phyloP scores from a whole-genome alignment of 306 rosid species.

The Mimosa bimucronata region DNA sequence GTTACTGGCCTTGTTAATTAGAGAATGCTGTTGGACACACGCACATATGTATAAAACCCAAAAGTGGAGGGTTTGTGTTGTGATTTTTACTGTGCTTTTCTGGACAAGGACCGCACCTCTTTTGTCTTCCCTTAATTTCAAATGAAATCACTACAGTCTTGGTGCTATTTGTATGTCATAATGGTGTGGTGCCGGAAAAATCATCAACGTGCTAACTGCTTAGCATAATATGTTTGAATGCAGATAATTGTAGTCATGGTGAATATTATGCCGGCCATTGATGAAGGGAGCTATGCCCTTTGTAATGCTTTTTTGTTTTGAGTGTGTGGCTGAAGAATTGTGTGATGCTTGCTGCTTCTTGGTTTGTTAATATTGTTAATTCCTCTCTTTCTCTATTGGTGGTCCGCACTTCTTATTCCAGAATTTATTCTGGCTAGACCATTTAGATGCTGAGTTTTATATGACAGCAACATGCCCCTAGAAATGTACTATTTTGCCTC shows the following conservation, averaged over 20 bases:
- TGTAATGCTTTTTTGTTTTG: slow-evolving; percentile 1
- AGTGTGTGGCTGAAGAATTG: slow-evolving; percentile 32
- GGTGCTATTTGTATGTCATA: neutral
- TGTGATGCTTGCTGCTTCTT: slow-evolving; percentile 24
- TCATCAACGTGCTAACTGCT: slow-evolving; percentile 21
- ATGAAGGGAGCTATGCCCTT: neutral
- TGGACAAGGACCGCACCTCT: neutral
- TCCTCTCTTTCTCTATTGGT: neutral
- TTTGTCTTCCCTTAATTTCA: slow-evolving; percentile 20
- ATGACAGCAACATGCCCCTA: neutral
- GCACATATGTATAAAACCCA: neutral
- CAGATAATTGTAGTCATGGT: slow-evolving; percentile 12
- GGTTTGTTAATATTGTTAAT: neutral
- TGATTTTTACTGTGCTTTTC: neutral
- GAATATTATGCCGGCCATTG: slow-evolving; percentile 2
- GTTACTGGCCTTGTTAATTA: neutral
- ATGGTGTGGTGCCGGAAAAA: neutral
- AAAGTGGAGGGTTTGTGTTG: neutral
- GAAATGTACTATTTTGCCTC: slow-evolving; percentile 5
- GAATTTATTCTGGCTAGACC: slow-evolving; percentile 21
- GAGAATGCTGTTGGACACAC: neutral
- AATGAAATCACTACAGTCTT: slow-evolving; percentile 23
- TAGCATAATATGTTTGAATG: slow-evolving; percentile 4
- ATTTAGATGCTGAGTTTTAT: neutral
- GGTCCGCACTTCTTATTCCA: neutral